Evolutionary conservation across 176 grass and related monocot genomes (phyloP).

Genomic region (Eragrostis nindensis): DNA sequence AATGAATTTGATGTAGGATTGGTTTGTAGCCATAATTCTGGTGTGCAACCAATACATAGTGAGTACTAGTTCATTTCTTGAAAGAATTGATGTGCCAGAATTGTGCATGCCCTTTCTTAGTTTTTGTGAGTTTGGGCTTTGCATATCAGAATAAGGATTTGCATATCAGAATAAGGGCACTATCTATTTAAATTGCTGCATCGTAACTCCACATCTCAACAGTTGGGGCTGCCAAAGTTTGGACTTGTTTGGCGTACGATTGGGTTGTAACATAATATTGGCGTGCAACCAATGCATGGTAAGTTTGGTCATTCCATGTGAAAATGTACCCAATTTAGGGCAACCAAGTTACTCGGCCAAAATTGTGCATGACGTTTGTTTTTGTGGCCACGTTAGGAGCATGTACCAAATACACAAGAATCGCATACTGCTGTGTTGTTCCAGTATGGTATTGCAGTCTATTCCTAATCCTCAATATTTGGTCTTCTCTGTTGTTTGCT

Average conservation of each 20-base stretch:
- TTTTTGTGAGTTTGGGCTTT: neutral
- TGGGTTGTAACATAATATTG: neutral
- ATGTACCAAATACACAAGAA: neutral
- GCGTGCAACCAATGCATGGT: neutral
- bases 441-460: neutral
- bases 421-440: neutral
- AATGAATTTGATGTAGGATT: neutral
- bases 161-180: too few relatives aligned
- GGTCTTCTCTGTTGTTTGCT: slow-evolving; percentile 3
- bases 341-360: neutral
- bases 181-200: neutral
- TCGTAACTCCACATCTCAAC: neutral
- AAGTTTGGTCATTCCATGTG: too few relatives aligned
- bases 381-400: neutral
- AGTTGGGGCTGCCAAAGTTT: neutral
- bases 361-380: neutral
- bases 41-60: neutral
- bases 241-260: neutral
- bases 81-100: slow-evolving; percentile 2
- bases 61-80: neutral
- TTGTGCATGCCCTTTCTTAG: neutral
- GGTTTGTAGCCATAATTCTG: neutral
- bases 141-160: too few relatives aligned
- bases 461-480: neutral
- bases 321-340: neutral